Conservation (phyloP, 2,329 filamentous ascomycete species). For the Xylaria sp. region DNA sequence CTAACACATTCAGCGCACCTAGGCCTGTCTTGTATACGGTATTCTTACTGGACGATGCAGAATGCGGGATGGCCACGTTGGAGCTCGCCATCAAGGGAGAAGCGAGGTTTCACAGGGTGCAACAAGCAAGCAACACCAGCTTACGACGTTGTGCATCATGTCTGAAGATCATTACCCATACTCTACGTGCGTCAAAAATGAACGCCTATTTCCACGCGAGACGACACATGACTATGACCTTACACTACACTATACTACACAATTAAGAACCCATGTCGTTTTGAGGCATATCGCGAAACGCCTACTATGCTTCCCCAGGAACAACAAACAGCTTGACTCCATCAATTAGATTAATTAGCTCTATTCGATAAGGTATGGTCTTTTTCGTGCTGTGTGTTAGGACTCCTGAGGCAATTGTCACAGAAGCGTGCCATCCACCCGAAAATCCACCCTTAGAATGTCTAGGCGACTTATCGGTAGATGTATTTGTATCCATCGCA, state of each 20-base stretch:
- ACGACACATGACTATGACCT: constrained; percentile 22
- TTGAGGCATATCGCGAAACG: constrained; percentile 25
- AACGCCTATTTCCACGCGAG: constrained; percentile 3
- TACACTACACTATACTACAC: not conserved
- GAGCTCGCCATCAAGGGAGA: constrained; percentile 28
- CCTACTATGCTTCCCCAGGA: not conserved
- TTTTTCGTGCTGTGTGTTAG: not conserved
- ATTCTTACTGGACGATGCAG: not conserved
- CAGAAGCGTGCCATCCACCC: constrained; percentile 14
- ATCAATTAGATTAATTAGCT: not conserved
- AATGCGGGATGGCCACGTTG: constrained; percentile 30
- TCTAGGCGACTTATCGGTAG: constrained; percentile 4
- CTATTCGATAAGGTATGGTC: not conserved
- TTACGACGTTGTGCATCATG: constrained; percentile 26
- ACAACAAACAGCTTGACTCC: not conserved
- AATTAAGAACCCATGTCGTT: constrained; percentile 14
- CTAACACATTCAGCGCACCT: not conserved
- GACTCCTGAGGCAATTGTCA: constrained; percentile 4
- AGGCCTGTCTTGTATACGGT: not conserved
- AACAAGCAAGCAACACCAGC: constrained; percentile 18
- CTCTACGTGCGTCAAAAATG: constrained; percentile 23
- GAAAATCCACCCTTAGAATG: not conserved
- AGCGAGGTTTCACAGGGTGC: constrained; percentile 35
- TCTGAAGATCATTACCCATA: constrained; percentile 20
- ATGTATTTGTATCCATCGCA: not conserved